Conservation (phyloP, 2,329 filamentous ascomycete genomes). For the Bisporella sp. region DNA sequence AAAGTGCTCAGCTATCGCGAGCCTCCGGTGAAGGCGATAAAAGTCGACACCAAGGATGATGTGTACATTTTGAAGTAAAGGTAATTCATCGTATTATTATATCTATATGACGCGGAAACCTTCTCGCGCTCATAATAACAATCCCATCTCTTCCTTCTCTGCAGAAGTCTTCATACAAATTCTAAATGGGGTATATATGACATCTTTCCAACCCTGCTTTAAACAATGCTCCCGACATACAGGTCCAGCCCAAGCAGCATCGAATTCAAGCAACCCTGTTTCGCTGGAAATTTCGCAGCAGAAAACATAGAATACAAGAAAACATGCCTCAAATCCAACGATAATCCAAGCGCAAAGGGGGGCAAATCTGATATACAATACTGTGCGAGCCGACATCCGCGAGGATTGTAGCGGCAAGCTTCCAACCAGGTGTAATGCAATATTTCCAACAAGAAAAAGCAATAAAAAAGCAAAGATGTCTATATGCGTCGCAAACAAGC, state of each 20-base stretch:
- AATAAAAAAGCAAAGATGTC: conserved; percentile 13
- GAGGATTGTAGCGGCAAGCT: background rate
- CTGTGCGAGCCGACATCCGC: background rate
- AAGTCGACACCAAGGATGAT: too few relatives aligned
- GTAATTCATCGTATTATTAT: too few relatives aligned
- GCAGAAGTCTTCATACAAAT: conserved; percentile 2
- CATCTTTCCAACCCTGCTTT: background rate
- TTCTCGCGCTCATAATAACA: background rate
- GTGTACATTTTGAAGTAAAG: too few relatives aligned
- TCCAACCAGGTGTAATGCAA: background rate
- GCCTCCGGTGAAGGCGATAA: too few relatives aligned
- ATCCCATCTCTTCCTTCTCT: background rate
- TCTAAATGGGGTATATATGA: conserved; percentile 1
- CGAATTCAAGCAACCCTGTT: background rate
- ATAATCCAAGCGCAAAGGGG: background rate
- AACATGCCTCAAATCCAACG: background rate
- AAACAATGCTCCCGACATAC: background rate
- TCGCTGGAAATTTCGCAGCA: background rate
- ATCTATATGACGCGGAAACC: too few relatives aligned
- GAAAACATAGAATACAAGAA: background rate
- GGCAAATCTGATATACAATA: background rate
- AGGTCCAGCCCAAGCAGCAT: conserved; percentile 2
- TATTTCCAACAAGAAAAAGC: background rate
- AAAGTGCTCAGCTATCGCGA: too few relatives aligned
- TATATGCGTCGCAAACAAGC: conserved; percentile 15